Base-by-base conservation (phyloP, 192 early-diverging fungal genomes). In the Backusella liffmaniae region DNA sequence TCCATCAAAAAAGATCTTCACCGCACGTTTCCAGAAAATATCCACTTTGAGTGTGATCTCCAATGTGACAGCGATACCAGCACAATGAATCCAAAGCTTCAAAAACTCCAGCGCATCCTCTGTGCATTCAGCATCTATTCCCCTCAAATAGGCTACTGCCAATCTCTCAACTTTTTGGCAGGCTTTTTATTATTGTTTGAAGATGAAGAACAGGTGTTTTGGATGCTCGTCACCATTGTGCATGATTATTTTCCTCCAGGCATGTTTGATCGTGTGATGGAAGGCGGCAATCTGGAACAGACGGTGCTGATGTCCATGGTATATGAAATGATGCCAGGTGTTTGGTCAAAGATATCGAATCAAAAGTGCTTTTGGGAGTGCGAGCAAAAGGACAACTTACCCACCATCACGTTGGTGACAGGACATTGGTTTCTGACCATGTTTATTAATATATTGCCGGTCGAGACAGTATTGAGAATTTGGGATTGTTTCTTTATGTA, bases 391-490 rank as follows among this genome's bases (percentile, higher is more conserved):
- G 82, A 7, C 73, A 74, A 15, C 80, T 85, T 91, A 83, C 90
- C 94, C 2, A 88, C 88, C 9, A 85, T 95, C 62, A 90, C 86
- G n/a, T 80, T 95, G 70, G 91, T 93, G 8, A 94, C 93, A 0
- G 93, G 92, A 26, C 93, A 89, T 66, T 96, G 95, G 95, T 94
- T 95, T 76, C 79, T 94, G 77, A 93, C 94, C 0, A 80, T 95
- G 3, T 96, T 93, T 75, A 91, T 94, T 72, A 92, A 92, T 75
- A 90, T 92, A 62, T 77, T 94, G 30, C 95, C 95, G 0, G 83
- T 88, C 26, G 93, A 94, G 77, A 84, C 90, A 15, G 84, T 86
- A n/a, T 77, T 92, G 12, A 84, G 91, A 36, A 81, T 91, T 18
- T 92, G 91, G 91, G 91, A 92, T 85, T 81, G 82, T 44, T 90